A percentile compares a stretch with the other conserved stretches of the same genome.
Conservation (phyloP, 1,139 yeast species). For the Schwanniomyces etchellsii region DNA sequence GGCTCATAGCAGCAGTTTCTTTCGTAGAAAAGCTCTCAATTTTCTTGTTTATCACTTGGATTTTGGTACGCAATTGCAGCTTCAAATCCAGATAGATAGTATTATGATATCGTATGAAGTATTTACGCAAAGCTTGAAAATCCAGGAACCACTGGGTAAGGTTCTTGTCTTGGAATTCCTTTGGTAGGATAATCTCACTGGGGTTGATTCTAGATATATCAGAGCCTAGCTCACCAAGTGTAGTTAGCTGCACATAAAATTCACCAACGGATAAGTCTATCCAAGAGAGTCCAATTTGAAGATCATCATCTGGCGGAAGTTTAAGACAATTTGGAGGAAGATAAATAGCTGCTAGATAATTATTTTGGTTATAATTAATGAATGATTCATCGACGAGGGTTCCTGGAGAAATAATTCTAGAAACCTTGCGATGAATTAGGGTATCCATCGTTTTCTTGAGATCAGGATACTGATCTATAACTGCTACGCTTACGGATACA, state of each 20-base stretch:
- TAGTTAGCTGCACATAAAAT: conserved; percentile 61
- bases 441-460: conserved; percentile 15
- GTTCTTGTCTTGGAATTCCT: conserved; percentile 23
- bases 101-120: conserved; percentile 52
- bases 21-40: conserved; percentile 48
- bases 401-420: conserved; percentile 87
- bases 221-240: conserved; percentile 46
- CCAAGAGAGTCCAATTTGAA: conserved; percentile 77
- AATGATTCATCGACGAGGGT: conserved; percentile 86
- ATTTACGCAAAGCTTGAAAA: conserved; percentile 54
- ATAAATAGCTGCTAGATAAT: conserved; percentile 61
- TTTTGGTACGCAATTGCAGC: conserved; percentile 36
- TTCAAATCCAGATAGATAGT: conserved; percentile 27
- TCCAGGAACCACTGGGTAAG: conserved; percentile 56
- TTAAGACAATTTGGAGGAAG: conserved; percentile 46
- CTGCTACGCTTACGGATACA: conserved; percentile 64
- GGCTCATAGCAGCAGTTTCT: conserved; percentile 41
- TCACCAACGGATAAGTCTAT: conserved; percentile 83
- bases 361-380: conserved; percentile 65
- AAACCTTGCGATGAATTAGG: conserved; percentile 60
- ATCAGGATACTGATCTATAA: conserved; percentile 62
- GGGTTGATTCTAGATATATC: conserved; percentile 66
- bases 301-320: conserved; percentile 40
- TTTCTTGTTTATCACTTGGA: conserved; percentile 49
- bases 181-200: conserved; percentile 53